These are phyloP conservation scores for Lepidium campestre DNA, from an alignment of 441 rosid species.

Conservation along the genomic window DNA sequence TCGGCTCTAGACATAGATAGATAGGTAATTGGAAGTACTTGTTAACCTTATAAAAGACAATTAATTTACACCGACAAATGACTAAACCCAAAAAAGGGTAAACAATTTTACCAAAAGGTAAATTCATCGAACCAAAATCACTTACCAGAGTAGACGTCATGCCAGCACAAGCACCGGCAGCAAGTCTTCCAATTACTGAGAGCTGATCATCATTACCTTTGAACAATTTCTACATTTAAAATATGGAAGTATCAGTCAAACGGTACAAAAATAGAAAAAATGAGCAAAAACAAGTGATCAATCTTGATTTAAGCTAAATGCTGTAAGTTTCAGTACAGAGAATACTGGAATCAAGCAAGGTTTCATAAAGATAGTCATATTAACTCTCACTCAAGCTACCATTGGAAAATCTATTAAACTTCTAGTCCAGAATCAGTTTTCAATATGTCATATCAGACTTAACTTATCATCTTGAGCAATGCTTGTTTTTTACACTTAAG, in stretches of 20 bases:
- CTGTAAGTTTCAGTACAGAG: background rate
- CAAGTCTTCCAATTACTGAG: conserved; percentile 84
- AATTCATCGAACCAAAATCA: background rate
- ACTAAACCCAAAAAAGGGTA: background rate
- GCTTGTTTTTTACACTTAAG: background rate
- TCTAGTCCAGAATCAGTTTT: background rate
- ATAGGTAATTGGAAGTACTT: background rate
- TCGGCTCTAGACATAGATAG: background rate
- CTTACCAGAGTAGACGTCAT: conserved; percentile 97
- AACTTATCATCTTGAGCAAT: background rate
- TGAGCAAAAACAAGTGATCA: background rate
- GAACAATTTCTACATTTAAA: conserved; percentile 64
- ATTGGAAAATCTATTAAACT: background rate
- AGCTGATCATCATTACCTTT: conserved; percentile 71
- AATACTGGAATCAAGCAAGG: background rate
- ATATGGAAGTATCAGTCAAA: conserved; percentile 10
- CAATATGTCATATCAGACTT: background rate
- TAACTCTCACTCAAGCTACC: background rate
- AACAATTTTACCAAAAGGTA: background rate
- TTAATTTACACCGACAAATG: background rate
- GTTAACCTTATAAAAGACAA: background rate
- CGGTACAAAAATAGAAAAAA: background rate
- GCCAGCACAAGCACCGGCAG: conserved; percentile 99
- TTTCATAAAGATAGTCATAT: background rate
- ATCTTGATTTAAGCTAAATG: background rate